Evolutionary conservation across 2,329 filamentous ascomycete genomes (phyloP).

Genomic region (Aspergillus hiratsukae): DNA sequence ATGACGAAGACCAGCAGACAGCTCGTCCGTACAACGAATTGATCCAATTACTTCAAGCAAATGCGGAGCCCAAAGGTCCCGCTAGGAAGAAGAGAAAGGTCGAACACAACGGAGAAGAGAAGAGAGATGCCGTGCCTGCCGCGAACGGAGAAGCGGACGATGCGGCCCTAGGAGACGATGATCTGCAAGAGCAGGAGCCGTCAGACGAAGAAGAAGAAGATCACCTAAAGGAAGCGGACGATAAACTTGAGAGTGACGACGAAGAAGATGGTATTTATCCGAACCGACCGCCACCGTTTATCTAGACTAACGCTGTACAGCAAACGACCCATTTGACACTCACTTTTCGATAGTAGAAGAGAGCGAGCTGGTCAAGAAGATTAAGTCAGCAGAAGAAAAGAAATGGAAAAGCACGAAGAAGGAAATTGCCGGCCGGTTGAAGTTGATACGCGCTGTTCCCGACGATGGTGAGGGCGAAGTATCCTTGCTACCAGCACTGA

Average conservation of each 20-base stretch:
- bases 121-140: slow-evolving; percentile 16
- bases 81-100: slow-evolving; percentile 53
- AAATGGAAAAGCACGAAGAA: slow-evolving; percentile 47
- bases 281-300: not conserved
- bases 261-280: slow-evolving; percentile 30
- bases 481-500: slow-evolving; percentile 25
- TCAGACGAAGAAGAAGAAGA: slow-evolving; percentile 38
- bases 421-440: slow-evolving; percentile 28
- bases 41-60: slow-evolving; percentile 50
- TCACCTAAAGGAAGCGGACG: slow-evolving; percentile 37
- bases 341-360: slow-evolving; percentile 72
- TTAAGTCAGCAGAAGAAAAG: slow-evolving; percentile 45
- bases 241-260: slow-evolving; percentile 29
- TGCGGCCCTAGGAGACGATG: slow-evolving; percentile 32
- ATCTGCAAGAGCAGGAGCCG: slow-evolving; percentile 47
- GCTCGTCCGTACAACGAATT: slow-evolving; percentile 53
- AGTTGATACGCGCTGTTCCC: slow-evolving; percentile 27
- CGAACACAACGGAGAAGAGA: slow-evolving; percentile 29
- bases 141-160: slow-evolving; percentile 23
- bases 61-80: slow-evolving; percentile 39
- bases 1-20: slow-evolving; percentile 39
- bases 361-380: slow-evolving; percentile 50
- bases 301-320: slow-evolving; percentile 46
- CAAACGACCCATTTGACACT: slow-evolving; percentile 68
- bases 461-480: slow-evolving; percentile 22